Conservation (phyloP, 371 early-diverging fungal species). For the Actinomucor elegans region DNA sequence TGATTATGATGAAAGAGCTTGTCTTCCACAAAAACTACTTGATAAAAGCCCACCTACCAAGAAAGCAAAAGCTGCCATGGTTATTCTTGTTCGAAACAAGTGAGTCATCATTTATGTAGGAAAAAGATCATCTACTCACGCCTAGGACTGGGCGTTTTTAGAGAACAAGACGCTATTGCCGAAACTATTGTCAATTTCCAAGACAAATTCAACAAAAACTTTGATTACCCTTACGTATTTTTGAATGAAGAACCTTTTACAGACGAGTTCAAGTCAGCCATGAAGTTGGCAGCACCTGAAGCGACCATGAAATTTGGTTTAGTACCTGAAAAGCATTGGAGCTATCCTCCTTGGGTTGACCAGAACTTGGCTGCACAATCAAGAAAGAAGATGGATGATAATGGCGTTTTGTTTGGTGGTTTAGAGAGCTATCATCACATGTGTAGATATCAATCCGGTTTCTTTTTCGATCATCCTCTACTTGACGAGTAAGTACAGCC, state of each 20-base stretch:
- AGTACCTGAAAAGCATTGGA: constrained; percentile 72
- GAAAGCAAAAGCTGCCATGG: constrained; percentile 53
- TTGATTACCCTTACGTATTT: constrained; percentile 52
- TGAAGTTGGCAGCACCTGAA: constrained; percentile 42
- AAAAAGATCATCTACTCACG: constrained; percentile 11
- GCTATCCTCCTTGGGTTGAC: constrained; percentile 70
- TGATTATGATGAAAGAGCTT: constrained; percentile 45
- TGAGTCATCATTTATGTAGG: too few relatives aligned
- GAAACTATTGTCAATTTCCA: constrained; percentile 42
- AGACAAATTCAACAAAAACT: constrained; percentile 51
- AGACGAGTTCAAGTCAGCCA: constrained; percentile 42
- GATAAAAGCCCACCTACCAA: constrained; percentile 34
- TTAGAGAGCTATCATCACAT: constrained; percentile 59
- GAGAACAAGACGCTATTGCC: constrained; percentile 45
- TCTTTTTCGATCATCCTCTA: constrained; percentile 84
- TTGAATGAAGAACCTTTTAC: constrained; percentile 49
- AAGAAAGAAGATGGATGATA: constrained; percentile 47
- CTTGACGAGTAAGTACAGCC: constrained; percentile 61
- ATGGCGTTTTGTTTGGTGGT: constrained; percentile 38
- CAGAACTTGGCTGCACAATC: constrained; percentile 25
- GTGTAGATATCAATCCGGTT: constrained; percentile 87
- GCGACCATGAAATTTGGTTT: constrained; percentile 71
- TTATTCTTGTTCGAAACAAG: constrained; percentile 51
- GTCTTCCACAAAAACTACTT: constrained; percentile 43
- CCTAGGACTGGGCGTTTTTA: too few relatives aligned